Evolutionary conservation across 768 basidiomycete species (phyloP).

Genomic region (Auriscalpium orientale): DNA sequence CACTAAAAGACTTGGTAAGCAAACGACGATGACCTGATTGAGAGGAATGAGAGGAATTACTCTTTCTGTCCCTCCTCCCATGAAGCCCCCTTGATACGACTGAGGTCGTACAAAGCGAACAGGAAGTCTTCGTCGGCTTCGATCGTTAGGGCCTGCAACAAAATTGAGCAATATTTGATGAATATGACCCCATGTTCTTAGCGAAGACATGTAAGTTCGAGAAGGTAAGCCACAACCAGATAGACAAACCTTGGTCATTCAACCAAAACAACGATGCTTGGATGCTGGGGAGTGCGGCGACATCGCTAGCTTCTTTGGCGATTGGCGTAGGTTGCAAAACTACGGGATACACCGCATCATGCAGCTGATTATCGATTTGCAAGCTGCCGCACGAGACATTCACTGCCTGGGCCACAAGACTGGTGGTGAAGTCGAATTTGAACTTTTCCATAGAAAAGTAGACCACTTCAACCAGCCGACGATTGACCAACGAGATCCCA

Average conservation of each 20-base stretch:
- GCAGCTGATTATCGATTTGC: slow-evolving; percentile 96
- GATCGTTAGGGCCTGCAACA: slow-evolving; percentile 90
- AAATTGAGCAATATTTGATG: slow-evolving; percentile 91
- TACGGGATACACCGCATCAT: slow-evolving; percentile 92
- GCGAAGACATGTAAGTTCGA: slow-evolving; percentile 1
- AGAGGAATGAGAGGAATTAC: slow-evolving; percentile 30
- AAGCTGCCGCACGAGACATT: slow-evolving; percentile 78
- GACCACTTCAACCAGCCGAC: slow-evolving; percentile 79
- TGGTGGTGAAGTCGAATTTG: slow-evolving; percentile 80
- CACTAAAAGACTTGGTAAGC: slow-evolving; percentile 28
- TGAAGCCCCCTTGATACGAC: slow-evolving; percentile 82
- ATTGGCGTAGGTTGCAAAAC: slow-evolving; percentile 91
- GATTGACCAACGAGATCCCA: slow-evolving; percentile 88
- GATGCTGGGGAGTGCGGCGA: slow-evolving; percentile 81
- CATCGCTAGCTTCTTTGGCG: slow-evolving; percentile 61
- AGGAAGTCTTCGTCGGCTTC: slow-evolving; percentile 97
- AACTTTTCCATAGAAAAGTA: slow-evolving; percentile 76
- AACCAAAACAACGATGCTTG: slow-evolving; percentile 85
- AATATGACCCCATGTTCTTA: slow-evolving; percentile 97
- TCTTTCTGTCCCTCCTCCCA: slow-evolving; percentile 78
- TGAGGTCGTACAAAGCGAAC: slow-evolving; percentile 86
- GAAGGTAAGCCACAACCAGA: neutral
- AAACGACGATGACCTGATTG: neutral
- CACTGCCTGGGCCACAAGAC: slow-evolving; percentile 69
- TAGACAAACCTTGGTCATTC: slow-evolving; percentile 77